Evolutionary conservation across 2,329 filamentous ascomycete genomes (phyloP).

Genomic region (Chrysosporium queenslandicum): DNA sequence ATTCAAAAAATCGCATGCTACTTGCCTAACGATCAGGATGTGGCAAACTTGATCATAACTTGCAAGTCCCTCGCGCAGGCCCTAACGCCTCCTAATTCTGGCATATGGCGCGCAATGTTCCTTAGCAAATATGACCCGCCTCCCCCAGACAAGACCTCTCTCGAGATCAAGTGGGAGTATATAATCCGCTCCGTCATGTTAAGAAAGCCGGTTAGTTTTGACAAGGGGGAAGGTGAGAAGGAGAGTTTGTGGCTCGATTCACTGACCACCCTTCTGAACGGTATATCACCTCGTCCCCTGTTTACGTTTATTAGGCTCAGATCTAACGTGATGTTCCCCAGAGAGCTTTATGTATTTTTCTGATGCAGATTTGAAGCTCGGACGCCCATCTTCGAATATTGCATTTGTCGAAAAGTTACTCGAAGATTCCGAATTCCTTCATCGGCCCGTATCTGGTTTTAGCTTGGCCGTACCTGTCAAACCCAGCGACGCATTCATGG

Average conservation of each 20-base stretch:
- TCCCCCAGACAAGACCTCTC: slow-evolving; percentile 13
- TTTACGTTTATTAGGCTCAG: not conserved
- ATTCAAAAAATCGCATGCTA: slow-evolving; percentile 26
- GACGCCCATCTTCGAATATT: not conserved
- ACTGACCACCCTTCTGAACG: slow-evolving; percentile 23
- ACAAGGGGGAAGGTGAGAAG: slow-evolving; percentile 19
- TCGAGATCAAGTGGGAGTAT: slow-evolving; percentile 28
- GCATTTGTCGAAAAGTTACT: not conserved
- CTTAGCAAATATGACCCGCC: slow-evolving; percentile 27
- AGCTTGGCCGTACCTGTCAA: not conserved
- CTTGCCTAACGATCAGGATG: slow-evolving; percentile 25
- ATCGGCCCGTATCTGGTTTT: slow-evolving; percentile 1
- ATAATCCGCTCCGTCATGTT: slow-evolving; percentile 30
- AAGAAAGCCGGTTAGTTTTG: slow-evolving; percentile 23
- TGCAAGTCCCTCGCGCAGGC: slow-evolving; percentile 21
- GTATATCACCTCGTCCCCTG: not conserved
- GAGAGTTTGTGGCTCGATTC: slow-evolving; percentile 27
- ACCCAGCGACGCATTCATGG: slow-evolving; percentile 17
- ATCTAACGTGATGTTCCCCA: not conserved
- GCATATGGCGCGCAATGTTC: slow-evolving; percentile 30
- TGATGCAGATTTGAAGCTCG: not conserved
- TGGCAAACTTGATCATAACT: slow-evolving; percentile 24
- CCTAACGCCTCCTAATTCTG: slow-evolving; percentile 24
- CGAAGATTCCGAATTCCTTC: not conserved
- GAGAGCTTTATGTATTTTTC: not conserved